Evolutionary conservation across 1,284 basidiomycete genomes (phyloP), one percentile per base, ranked within the genome.

Genomic region (Marasmius oreades): DNA sequence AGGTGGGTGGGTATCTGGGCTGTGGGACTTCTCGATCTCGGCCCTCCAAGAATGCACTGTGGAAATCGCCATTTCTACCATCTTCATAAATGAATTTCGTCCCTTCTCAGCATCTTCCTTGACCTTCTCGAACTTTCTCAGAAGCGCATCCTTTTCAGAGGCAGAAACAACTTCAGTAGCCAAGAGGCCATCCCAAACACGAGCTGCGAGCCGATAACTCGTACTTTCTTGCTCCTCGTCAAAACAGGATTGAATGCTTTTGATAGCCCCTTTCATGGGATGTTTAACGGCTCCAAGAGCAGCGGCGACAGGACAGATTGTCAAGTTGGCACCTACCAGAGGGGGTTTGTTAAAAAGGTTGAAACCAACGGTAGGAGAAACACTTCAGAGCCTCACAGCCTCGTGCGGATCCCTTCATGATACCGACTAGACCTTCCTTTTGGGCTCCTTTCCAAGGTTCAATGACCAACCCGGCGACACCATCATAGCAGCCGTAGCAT

Each of bases 401-500:
- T 42, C 77, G 66, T 11, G 74, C 77, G 20, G 75, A 73, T 0
- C 80, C 79, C 62, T 80, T 80, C 56, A 81, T 66, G 2, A 73
- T 75, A 2, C 80, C 80, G 6, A 75, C 44, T 33, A 76, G 70
- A 14, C 78, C 79, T 62, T 77, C 77, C 62, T 79, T 76, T 69
- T 77, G 74, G 4, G 71, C 78, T 0, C 79, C 80, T 61, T 72
- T 67, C 5, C 77, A 56, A 1, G 81, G 79, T 61, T 82, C 80
- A 14, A 67, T 74, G n/a, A 81, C 73, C 2, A 82, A 68, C 1
- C 80, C 81, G 0, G 77, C 78, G 53, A 83, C 78, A 14, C 79
- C 82, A 62, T 82, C 81, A 61, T 76, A 78, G 51, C 76, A 76
- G 3, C 79, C 73, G 56, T 71, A 71, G 53, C 70, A 73, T 2